Conservation (phyloP, 2,329 filamentous ascomycete genomes). For the Apiospora pterosperma region DNA sequence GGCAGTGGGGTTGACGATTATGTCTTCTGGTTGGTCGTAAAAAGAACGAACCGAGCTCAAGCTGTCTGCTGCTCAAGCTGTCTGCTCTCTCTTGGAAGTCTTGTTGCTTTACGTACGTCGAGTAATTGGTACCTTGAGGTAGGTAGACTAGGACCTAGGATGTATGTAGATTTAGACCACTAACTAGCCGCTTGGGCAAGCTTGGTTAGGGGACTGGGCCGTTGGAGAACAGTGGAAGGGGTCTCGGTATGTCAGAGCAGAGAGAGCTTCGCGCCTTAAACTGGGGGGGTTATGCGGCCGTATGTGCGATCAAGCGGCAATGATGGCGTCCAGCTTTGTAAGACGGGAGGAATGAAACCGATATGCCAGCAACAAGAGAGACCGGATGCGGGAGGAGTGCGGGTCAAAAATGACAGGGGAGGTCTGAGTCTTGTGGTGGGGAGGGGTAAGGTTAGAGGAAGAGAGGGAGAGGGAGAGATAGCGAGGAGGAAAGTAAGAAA, state of each 20-base stretch:
- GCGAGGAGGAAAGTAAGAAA: not conserved
- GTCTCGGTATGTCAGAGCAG: not conserved
- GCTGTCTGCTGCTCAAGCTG: not conserved
- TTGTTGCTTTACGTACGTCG: not conserved
- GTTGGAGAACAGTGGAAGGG: not conserved
- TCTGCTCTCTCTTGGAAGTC: not conserved
- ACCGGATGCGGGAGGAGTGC: not conserved
- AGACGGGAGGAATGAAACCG: conserved; percentile 1
- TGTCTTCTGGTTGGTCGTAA: not conserved
- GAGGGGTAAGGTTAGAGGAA: not conserved
- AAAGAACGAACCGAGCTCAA: conserved; percentile 1
- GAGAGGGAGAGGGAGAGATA: not conserved
- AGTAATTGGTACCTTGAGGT: conserved; percentile 13
- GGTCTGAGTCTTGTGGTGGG: not conserved
- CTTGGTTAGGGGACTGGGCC: not conserved
- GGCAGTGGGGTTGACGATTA: not conserved
- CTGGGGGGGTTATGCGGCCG: not conserved
- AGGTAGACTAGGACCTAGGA: conserved; percentile 5
- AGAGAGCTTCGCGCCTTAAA: not conserved
- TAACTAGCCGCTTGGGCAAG: not conserved
- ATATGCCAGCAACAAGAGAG: not conserved
- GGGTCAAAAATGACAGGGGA: not conserved
- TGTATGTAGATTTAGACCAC: not conserved
- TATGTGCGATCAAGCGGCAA: conserved; percentile 2
- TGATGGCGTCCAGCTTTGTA: not conserved